phyloP scores from a whole-genome alignment of 169 alveolate species.

The Toxoplasma gondii region DNA sequence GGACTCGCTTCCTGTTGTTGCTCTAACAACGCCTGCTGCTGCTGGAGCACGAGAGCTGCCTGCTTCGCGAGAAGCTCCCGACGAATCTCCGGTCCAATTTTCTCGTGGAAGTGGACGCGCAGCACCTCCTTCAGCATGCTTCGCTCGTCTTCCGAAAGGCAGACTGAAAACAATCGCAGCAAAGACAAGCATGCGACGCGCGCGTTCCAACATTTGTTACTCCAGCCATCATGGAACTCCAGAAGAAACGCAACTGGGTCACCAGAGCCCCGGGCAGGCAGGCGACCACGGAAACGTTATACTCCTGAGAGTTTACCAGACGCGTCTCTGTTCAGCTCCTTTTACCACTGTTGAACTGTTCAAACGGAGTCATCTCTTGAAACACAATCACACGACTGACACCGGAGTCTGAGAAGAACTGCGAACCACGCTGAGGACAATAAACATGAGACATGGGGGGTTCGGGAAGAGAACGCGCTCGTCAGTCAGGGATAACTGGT shows the following conservation, averaged over 20 bases:
- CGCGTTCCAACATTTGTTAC: too few species aligned
- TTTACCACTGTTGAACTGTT: too few species aligned
- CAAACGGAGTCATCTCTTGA: too few species aligned
- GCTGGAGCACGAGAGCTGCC: conserved; percentile 55
- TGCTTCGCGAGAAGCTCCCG: conserved; percentile 61
- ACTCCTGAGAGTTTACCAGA: too few species aligned
- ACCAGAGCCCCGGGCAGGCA: too few species aligned
- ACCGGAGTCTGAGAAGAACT: too few species aligned
- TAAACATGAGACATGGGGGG: background rate
- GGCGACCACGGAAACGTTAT: too few species aligned
- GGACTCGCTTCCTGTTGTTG: background rate
- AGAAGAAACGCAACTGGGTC: too few species aligned
- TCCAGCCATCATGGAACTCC: too few species aligned
- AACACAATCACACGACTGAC: too few species aligned
- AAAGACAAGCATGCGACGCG: background rate
- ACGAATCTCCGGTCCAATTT: conserved; percentile 63
- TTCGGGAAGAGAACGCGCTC: background rate
- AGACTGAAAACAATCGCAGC: conserved; percentile 19
- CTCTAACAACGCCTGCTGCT: conserved; percentile 64
- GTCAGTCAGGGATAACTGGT: conserved; percentile 29
- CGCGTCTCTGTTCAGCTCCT: too few species aligned
- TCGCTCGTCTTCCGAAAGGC: conserved; percentile 20
- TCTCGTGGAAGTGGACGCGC: conserved; percentile 29
- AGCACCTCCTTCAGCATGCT: conserved; percentile 51
- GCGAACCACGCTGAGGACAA: background rate